Percentiles rank a stretch among this genome's conserved stretches.
Conservation (phyloP, 768 basidiomycete species). For the Leccinum broughii region DNA sequence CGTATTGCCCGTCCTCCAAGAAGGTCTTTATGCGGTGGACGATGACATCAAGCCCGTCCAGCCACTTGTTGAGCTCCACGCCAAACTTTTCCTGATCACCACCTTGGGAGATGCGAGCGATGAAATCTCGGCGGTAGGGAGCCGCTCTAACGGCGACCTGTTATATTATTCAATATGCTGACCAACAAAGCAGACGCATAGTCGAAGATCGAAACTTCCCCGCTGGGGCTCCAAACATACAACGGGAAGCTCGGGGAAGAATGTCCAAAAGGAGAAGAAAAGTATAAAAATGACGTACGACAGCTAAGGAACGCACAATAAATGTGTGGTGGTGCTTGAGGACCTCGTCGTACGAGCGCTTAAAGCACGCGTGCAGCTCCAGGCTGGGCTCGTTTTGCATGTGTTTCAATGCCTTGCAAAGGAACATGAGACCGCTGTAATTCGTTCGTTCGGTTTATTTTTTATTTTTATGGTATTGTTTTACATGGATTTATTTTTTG, state of each 20-base stretch:
- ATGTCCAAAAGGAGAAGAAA: neutral
- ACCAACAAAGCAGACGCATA: neutral
- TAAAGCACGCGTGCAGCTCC: slow-evolving; percentile 69
- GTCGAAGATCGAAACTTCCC: neutral
- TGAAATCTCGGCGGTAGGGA: slow-evolving; percentile 63
- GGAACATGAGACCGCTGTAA: slow-evolving; percentile 64
- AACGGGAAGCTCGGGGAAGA: neutral
- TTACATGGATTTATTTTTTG: slow-evolving; percentile 3
- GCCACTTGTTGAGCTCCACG: slow-evolving; percentile 59
- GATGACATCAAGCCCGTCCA: slow-evolving; percentile 57
- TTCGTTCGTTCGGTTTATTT: slow-evolving; percentile 1
- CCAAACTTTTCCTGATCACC: slow-evolving; percentile 61
- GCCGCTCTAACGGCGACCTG: slow-evolving; percentile 66
- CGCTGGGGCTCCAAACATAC: neutral
- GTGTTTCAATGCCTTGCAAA: slow-evolving; percentile 65
- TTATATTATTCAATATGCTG: neutral
- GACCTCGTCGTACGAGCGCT: slow-evolving; percentile 66
- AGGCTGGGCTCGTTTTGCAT: slow-evolving; percentile 54
- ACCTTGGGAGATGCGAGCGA: slow-evolving; percentile 60
- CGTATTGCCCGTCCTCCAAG: slow-evolving; percentile 57
- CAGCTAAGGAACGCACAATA: slow-evolving; percentile 54
- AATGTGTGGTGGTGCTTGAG: slow-evolving; percentile 68
- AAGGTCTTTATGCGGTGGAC: slow-evolving; percentile 53
- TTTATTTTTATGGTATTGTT: neutral
- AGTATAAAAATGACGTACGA: slow-evolving; percentile 25